Base-by-base conservation (phyloP, 495 filamentous ascomycete genomes). In the Neurospora sp. region DNA sequence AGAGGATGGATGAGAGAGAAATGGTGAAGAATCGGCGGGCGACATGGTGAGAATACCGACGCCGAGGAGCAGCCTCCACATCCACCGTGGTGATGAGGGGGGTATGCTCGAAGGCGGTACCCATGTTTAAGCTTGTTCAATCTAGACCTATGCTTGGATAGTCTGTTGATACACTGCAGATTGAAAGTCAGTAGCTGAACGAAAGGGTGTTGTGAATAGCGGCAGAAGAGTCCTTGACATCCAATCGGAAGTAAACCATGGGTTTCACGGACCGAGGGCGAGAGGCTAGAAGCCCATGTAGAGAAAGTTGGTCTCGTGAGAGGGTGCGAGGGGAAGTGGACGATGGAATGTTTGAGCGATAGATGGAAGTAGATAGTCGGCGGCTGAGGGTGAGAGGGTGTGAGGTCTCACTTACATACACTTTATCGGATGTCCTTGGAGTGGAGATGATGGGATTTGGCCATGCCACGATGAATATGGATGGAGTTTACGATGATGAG, bases 11-110 rank as follows among this genome's bases (percentile, higher is more conserved):
- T 8, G 75, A 72, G 20, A 94, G 82, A 18, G 86, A 84, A 69
- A 91, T 84, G 69, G 89, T 93, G 81, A 92, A 96, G 79, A 91
- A 88, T 69, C 89, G 90, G 71, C 92, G 91, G 40, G 94, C 75
- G 18, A 85, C 83, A 75, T 87, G 87, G 78, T 93, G 92, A 22
- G 87, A 86, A 77, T 94, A 93, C 65, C 90, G 89, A 73, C 84
- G 87, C 42, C 86, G 90, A 18, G 80, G 82, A 6, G 82, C 79
- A 39, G 77, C 81, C 22, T 8, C 53, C 20, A 89, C 84, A 35
- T 79, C 82, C 53, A 91, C 88, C 35, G 86, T 87, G 70, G 83
- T 78, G 70, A 92, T 82, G 74, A 93, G 83, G 38, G 90, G 91
- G 20, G 89, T 90, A 22, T 78, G 79, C 74, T 93, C 91, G 41